Conservation (phyloP, 2,329 filamentous ascomycete genomes). For the Fusarium sarcochroum region DNA sequence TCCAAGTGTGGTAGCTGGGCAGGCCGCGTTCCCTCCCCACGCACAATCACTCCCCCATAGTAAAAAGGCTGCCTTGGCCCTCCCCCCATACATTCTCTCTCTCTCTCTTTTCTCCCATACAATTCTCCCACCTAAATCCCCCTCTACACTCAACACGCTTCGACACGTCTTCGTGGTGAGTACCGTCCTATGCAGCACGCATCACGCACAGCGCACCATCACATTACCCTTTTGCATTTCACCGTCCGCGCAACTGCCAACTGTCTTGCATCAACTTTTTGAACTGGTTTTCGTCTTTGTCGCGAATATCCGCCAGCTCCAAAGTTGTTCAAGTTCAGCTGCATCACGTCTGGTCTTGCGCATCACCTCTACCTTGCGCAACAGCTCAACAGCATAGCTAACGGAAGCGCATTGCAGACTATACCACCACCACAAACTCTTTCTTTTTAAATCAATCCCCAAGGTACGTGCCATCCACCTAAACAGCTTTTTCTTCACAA, state of each 20-base stretch:
- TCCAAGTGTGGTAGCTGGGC: conserved; percentile 48
- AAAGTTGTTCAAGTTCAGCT: conserved; percentile 41
- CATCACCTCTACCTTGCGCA: conserved; percentile 39
- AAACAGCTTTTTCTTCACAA: conserved; percentile 31
- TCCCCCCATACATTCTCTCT: conserved; percentile 68
- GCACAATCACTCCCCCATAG: conserved; percentile 74
- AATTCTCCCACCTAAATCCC: conserved; percentile 69
- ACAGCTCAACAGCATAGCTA: conserved; percentile 43
- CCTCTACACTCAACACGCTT: conserved; percentile 59
- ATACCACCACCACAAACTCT: conserved; percentile 35
- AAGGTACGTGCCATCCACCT: conserved; percentile 43
- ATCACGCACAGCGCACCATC: conserved; percentile 47
- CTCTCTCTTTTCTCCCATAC: conserved; percentile 73
- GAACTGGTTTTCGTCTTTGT: conserved; percentile 41
- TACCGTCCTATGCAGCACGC: conserved; percentile 55
- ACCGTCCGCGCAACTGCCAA: conserved; percentile 21
- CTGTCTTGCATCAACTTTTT: conserved; percentile 28
- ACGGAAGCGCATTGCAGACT: conserved; percentile 51
- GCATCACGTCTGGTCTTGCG: conserved; percentile 30
- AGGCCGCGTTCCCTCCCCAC: conserved; percentile 55
- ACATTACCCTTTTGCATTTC: conserved; percentile 56
- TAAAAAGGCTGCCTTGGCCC: conserved; percentile 73
- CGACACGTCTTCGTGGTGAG: conserved; percentile 63
- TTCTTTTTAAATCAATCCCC: conserved; percentile 25
- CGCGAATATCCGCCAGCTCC: conserved; percentile 32